A percentile compares a stretch with the other conserved stretches of the same genome.
Evolutionary conservation across 2,329 filamentous ascomycete genomes (phyloP).

Genomic region (Blastomyces gilchristii): DNA sequence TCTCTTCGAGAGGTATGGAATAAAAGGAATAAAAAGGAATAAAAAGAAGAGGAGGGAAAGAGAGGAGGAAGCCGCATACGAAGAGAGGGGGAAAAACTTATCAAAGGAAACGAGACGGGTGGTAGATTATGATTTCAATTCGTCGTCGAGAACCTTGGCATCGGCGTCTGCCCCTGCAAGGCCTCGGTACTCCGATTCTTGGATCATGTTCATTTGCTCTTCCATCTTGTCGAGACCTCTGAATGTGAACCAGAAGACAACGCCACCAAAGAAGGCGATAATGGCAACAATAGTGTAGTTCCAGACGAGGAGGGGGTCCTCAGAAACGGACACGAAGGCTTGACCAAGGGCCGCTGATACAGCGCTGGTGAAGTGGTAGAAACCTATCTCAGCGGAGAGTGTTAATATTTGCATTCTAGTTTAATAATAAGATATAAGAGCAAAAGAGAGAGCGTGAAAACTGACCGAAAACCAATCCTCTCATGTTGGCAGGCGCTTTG

Average conservation of each 20-base stretch:
- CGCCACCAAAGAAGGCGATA: conserved; percentile 52
- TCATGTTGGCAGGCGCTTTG: conserved; percentile 68
- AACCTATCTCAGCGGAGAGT: conserved; percentile 32
- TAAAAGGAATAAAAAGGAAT: neutral
- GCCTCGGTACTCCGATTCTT: conserved; percentile 10
- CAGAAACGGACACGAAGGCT: conserved; percentile 51
- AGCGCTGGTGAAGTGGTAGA: conserved; percentile 61
- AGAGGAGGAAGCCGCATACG: neutral
- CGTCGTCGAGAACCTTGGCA: neutral
- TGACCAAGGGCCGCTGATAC: conserved; percentile 59
- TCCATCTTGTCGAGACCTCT: conserved; percentile 54
- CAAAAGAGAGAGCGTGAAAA: neutral
- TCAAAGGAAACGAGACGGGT: neutral
- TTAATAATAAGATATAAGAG: neutral
- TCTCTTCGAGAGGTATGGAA: neutral
- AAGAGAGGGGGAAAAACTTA: neutral
- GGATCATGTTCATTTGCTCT: conserved; percentile 49
- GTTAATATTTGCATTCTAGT: neutral
- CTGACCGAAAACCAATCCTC: conserved; percentile 49
- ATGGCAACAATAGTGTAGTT: conserved; percentile 58
- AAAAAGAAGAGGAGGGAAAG: neutral
- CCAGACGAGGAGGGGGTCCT: conserved; percentile 58
- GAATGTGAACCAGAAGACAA: conserved; percentile 59
- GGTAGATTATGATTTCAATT: neutral
- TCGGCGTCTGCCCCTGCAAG: neutral